A percentile compares a stretch with the other conserved stretches of the same genome.
Evolutionary conservation across 2,329 filamentous ascomycete genomes (phyloP).

Genomic region (Xylaria sp.): DNA sequence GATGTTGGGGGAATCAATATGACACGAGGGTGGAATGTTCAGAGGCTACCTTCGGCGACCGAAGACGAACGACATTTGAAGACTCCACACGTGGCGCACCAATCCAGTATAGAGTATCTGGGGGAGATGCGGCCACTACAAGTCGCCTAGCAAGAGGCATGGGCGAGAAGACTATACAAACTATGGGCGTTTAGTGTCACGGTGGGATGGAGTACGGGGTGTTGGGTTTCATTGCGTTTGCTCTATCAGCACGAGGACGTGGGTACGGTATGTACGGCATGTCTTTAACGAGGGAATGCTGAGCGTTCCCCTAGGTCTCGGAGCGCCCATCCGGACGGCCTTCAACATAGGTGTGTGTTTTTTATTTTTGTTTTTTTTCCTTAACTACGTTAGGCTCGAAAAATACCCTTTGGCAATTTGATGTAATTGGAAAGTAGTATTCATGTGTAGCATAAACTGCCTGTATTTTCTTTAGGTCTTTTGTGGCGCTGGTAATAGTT

Average conservation of each 20-base stretch:
- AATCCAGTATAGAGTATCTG: conserved; percentile 22
- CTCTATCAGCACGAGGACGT: background rate
- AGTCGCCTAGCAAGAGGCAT: background rate
- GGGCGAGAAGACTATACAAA: background rate
- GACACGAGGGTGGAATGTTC: conserved; percentile 14
- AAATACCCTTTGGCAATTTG: conserved; percentile 20
- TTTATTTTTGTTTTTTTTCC: background rate
- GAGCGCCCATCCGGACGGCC: conserved; percentile 2
- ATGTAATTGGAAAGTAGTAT: background rate
- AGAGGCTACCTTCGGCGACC: conserved; percentile 1
- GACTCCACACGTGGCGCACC: conserved; percentile 18
- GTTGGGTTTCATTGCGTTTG: background rate
- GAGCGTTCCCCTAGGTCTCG: conserved; percentile 3
- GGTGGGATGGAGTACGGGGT: conserved; percentile 15
- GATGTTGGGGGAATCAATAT: conserved; percentile 10
- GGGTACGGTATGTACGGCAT: background rate
- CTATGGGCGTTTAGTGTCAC: conserved; percentile 12
- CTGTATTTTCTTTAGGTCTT: background rate
- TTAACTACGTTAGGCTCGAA: background rate
- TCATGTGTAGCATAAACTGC: background rate
- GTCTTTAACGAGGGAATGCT: background rate
- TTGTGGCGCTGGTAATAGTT: background rate
- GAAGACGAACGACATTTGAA: conserved; percentile 23
- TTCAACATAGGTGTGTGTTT: background rate
- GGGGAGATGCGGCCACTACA: conserved; percentile 8